Evolutionary conservation across 1,284 basidiomycete genomes (phyloP).

Genomic region (Ganoderma sinense): DNA sequence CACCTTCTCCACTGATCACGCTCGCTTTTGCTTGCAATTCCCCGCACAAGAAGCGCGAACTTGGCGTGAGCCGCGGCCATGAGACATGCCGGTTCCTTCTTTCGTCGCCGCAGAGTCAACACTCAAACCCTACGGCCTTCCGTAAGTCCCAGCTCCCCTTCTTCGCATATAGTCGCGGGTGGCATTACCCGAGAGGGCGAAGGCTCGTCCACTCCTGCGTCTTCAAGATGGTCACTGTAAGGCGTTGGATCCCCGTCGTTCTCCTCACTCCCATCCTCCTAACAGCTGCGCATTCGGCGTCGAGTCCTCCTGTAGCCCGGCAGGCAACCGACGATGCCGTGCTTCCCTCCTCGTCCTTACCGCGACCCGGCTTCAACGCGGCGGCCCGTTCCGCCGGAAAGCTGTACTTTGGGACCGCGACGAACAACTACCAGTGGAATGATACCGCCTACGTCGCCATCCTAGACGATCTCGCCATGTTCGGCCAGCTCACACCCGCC

Average conservation of each 20-base stretch:
- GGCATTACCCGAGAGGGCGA: neutral
- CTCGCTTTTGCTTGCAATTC: neutral
- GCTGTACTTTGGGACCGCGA: constrained; percentile 67
- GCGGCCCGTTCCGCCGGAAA: constrained; percentile 57
- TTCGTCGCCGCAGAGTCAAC: neutral
- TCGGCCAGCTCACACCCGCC: constrained; percentile 58
- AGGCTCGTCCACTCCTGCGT: neutral
- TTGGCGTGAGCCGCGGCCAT: neutral
- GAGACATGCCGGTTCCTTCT: neutral
- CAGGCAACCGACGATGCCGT: neutral
- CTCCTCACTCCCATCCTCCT: neutral
- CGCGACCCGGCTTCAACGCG: constrained; percentile 29
- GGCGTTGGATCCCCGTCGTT: neutral
- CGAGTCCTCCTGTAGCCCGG: neutral
- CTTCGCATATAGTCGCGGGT: neutral
- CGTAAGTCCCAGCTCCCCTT: neutral
- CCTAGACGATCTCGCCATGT: constrained; percentile 51
- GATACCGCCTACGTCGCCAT: constrained; percentile 51
- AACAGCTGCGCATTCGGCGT: neutral
- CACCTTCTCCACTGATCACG: neutral
- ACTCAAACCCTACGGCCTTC: neutral
- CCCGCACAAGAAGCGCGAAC: neutral
- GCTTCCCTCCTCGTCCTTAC: neutral
- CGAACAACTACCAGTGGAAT: constrained; percentile 59
- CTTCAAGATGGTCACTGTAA: neutral